Percentiles rank a stretch among this genome's conserved stretches.
These are phyloP conservation scores for Tylopilus plumbeoviolaceoides DNA, from an alignment of 768 basidiomycete species.

Conservation along the genomic window DNA sequence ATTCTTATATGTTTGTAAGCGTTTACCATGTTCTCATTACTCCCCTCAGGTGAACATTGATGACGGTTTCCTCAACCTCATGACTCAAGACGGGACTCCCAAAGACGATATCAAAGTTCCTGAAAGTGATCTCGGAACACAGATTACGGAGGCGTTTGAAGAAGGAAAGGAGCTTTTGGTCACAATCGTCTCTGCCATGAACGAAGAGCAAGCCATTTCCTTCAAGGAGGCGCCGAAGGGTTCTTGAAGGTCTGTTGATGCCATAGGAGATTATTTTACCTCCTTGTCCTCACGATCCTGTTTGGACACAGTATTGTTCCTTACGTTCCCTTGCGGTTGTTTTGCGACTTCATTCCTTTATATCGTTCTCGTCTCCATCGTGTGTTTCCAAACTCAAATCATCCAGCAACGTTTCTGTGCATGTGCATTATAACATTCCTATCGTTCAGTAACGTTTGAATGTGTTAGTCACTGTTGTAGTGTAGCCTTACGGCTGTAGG, in stretches of 20 bases:
- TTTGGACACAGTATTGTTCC: background rate
- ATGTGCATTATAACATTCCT: constrained; percentile 27
- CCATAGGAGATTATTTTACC: background rate
- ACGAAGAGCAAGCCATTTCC: constrained; percentile 88
- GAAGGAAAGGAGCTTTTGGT: constrained; percentile 84
- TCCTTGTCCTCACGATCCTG: background rate
- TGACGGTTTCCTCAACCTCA: constrained; percentile 93
- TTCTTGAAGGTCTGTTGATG: constrained; percentile 17
- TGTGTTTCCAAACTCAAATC: constrained; percentile 9
- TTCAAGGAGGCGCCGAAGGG: constrained; percentile 86
- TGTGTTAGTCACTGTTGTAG: constrained; percentile 26
- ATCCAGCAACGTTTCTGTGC: constrained; percentile 22
- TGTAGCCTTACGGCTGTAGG: constrained; percentile 19
- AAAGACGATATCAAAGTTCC: constrained; percentile 97
- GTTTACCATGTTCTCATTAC: constrained; percentile 1
- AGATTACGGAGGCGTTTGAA: constrained; percentile 71
- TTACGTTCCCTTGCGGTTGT: constrained; percentile 15
- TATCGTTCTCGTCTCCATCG: constrained; percentile 3
- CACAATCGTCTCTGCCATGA: constrained; percentile 87
- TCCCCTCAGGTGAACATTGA: constrained; percentile 73
- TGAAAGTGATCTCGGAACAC: constrained; percentile 72
- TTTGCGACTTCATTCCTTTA: constrained; percentile 4
- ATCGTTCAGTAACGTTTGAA: constrained; percentile 15
- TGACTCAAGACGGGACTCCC: constrained; percentile 70
- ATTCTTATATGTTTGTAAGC: constrained; percentile 15